Evolutionary conservation across 1,284 basidiomycete genomes (phyloP).

Genomic region (Cutaneotrichosporon daszewskae): DNA sequence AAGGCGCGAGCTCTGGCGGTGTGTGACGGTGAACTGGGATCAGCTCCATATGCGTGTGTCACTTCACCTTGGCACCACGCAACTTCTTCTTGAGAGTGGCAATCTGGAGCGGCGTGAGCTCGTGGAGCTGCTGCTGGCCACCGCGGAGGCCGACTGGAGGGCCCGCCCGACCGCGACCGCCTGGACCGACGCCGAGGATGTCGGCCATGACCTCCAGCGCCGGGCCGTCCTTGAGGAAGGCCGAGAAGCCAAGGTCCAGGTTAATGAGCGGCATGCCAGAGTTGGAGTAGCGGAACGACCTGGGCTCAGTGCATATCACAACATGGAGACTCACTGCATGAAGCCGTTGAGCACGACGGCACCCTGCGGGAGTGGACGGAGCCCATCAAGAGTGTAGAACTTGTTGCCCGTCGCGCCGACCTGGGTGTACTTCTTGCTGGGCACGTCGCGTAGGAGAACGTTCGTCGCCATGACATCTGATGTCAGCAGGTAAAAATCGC

Average conservation of each 20-base stretch:
- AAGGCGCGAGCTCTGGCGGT: conserved; percentile 30
- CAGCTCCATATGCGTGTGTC: background rate
- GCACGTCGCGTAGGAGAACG: conserved; percentile 38
- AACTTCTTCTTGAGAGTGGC: conserved; percentile 30
- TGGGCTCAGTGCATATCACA: conserved; percentile 3
- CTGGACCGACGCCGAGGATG: conserved; percentile 20
- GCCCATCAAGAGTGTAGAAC: conserved; percentile 36
- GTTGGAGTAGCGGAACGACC: conserved; percentile 39
- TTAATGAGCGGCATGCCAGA: conserved; percentile 32
- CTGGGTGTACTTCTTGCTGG: conserved; percentile 35
- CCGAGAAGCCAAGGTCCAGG: conserved; percentile 42
- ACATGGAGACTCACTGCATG: conserved; percentile 31
- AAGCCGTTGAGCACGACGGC: conserved; percentile 41
- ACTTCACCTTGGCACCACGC: conserved; percentile 31
- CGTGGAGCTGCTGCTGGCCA: conserved; percentile 4
- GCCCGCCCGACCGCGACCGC: conserved; percentile 11
- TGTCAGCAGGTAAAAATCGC: background rate
- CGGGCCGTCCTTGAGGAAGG: conserved; percentile 40
- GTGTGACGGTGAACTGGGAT: conserved; percentile 35
- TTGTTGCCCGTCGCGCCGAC: conserved; percentile 38
- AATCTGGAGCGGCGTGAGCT: conserved; percentile 18
- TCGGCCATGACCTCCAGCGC: conserved; percentile 36
- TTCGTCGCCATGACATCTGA: conserved; percentile 38
- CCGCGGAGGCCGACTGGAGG: conserved; percentile 12
- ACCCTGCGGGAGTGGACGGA: conserved; percentile 31